A percentile compares a stretch with the other conserved stretches of the same genome.
Conservation (phyloP, 352 stramenopile species). For the Phytophthora pseudosyringae region DNA sequence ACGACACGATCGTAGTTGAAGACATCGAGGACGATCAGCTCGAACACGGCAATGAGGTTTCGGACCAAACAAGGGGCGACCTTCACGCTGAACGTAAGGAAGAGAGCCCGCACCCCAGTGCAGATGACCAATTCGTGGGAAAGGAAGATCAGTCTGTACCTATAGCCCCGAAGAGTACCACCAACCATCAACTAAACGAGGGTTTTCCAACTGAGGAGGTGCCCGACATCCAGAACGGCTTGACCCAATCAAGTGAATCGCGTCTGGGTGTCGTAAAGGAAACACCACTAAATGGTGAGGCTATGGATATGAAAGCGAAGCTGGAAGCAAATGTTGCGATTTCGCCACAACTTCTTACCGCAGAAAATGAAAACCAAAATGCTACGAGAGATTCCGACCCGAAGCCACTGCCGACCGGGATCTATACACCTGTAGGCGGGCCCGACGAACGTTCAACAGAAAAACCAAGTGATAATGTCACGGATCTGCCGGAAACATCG, state of each 20-base stretch:
- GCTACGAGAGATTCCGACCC: neutral
- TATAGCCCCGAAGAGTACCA: neutral
- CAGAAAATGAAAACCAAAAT: neutral
- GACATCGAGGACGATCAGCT: constrained; percentile 31
- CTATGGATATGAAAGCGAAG: neutral
- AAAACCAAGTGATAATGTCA: neutral
- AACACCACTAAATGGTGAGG: neutral
- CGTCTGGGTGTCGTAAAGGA: too few relatives aligned
- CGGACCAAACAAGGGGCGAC: neutral
- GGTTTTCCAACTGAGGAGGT: neutral
- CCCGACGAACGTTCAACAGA: neutral
- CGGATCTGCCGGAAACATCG: neutral
- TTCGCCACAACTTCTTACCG: neutral
- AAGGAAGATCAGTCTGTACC: neutral
- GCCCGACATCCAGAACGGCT: neutral
- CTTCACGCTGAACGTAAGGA: neutral
- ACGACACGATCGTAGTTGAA: constrained; percentile 32
- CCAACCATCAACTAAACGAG: neutral
- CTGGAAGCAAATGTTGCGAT: neutral
- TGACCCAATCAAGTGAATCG: neutral
- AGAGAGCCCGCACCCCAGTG: neutral
- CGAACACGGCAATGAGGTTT: neutral
- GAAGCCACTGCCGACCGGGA: neutral
- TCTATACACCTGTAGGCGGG: neutral
- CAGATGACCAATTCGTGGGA: neutral